Percentiles rank a stretch among this genome's conserved stretches.
These are phyloP conservation scores for Fulvia fulva DNA, from an alignment of 2,329 filamentous ascomycete species.

Conservation along the genomic window DNA sequence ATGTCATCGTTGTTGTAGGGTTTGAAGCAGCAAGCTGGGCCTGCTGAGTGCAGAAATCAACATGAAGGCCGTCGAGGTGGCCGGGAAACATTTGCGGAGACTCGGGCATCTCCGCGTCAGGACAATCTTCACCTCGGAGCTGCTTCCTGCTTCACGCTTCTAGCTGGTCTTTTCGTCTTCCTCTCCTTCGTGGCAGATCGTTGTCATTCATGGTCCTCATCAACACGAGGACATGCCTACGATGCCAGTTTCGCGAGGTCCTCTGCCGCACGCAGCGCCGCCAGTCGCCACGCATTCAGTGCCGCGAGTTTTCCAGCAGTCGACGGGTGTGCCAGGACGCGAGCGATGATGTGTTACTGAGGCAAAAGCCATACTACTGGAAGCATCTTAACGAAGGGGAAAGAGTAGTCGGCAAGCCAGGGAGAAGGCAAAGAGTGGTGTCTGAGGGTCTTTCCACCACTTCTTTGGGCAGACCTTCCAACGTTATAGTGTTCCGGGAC, in stretches of 20 bases:
- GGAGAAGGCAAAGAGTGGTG: slow-evolving; percentile 24
- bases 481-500: slow-evolving; percentile 21
- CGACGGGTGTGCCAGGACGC: background rate
- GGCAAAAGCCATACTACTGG: background rate
- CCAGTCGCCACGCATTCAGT: background rate
- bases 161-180: background rate
- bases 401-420: slow-evolving; percentile 26
- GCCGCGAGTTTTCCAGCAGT: background rate
- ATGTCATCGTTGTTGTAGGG: slow-evolving; percentile 13
- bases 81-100: background rate
- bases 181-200: background rate
- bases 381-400: slow-evolving; percentile 36
- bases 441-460: slow-evolving; percentile 22
- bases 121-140: background rate
- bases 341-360: background rate
- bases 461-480: slow-evolving; percentile 25
- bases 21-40: background rate
- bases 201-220: slow-evolving; percentile 5
- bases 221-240: slow-evolving; percentile 1
- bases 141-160: background rate
- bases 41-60: background rate
- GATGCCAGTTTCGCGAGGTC: slow-evolving; percentile 5
- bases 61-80: no score
- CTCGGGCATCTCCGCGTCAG: background rate
- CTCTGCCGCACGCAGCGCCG: background rate